Conservation (phyloP, 768 basidiomycete genomes). For the Panus rudis region DNA sequence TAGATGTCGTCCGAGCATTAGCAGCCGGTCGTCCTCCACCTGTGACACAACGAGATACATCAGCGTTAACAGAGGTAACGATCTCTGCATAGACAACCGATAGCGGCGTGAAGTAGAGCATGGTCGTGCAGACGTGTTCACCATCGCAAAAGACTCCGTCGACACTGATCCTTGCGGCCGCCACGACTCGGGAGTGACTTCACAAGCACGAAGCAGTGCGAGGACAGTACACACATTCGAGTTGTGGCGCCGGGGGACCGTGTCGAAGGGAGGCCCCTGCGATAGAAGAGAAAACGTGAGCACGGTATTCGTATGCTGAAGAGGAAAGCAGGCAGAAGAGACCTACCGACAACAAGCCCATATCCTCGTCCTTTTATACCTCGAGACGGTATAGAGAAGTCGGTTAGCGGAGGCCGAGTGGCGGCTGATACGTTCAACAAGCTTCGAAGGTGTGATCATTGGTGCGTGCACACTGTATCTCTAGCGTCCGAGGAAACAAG, state of each 20-base stretch:
- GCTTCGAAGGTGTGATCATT: background rate
- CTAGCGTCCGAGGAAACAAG: too few species aligned
- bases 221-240: slow-evolving; percentile 5
- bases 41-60: too few species aligned
- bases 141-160: slow-evolving; percentile 1
- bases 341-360: background rate
- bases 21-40: too few species aligned
- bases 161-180: slow-evolving; percentile 17
- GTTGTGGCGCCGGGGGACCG: slow-evolving; percentile 9
- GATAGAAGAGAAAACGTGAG: too few species aligned
- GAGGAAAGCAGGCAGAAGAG: background rate
- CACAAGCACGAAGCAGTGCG: slow-evolving; percentile 9
- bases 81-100: too few species aligned
- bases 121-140: too few species aligned
- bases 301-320: background rate
- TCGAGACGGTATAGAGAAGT: background rate
- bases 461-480: too few species aligned
- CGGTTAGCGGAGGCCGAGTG: background rate
- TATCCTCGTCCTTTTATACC: background rate
- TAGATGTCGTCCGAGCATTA: too few species aligned
- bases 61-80: too few species aligned
- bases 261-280: slow-evolving; percentile 4
- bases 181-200: slow-evolving; percentile 12
- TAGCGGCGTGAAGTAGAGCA: too few species aligned
- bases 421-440: background rate